phyloP scores from a whole-genome alignment of 1,284 basidiomycete species.

The Singerocomus rubriflavus region DNA sequence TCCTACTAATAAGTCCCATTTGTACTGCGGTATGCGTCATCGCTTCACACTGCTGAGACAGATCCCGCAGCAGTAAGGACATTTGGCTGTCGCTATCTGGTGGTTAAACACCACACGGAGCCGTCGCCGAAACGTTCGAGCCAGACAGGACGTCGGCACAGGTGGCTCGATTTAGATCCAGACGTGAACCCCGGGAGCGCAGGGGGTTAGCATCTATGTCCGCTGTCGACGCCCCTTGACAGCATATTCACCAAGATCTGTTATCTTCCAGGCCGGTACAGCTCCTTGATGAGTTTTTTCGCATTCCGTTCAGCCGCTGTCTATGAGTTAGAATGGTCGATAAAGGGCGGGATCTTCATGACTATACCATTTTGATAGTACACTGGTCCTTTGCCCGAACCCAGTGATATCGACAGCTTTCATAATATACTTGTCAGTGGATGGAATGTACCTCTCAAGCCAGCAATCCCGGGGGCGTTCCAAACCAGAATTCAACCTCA shows the following conservation, averaged over 20 bases:
- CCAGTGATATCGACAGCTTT: constrained; percentile 1
- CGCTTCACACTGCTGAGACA: constrained; percentile 35
- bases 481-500: constrained; percentile 10
- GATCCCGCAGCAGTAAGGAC: constrained; percentile 40
- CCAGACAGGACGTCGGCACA: constrained; percentile 19
- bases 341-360: neutral
- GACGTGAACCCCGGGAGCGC: neutral
- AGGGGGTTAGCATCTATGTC: neutral
- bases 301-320: constrained; percentile 16
- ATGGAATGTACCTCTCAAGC: constrained; percentile 2
- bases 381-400: constrained; percentile 11
- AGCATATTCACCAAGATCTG: constrained; percentile 12
- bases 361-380: constrained; percentile 15
- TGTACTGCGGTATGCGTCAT: constrained; percentile 43
- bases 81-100: constrained; percentile 26
- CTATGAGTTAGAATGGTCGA: constrained; percentile 14
- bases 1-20: constrained; percentile 39
- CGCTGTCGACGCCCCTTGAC: constrained; percentile 2
- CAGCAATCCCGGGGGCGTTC: constrained; percentile 4
- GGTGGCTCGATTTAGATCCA: constrained; percentile 7
- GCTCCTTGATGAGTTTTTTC: constrained; percentile 7
- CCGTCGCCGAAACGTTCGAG: constrained; percentile 11
- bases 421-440: neutral
- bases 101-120: neutral
- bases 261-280: neutral